phyloP scores from a whole-genome alignment of 148 eudicot genomes.

The Pharnaceum exiguum region DNA sequence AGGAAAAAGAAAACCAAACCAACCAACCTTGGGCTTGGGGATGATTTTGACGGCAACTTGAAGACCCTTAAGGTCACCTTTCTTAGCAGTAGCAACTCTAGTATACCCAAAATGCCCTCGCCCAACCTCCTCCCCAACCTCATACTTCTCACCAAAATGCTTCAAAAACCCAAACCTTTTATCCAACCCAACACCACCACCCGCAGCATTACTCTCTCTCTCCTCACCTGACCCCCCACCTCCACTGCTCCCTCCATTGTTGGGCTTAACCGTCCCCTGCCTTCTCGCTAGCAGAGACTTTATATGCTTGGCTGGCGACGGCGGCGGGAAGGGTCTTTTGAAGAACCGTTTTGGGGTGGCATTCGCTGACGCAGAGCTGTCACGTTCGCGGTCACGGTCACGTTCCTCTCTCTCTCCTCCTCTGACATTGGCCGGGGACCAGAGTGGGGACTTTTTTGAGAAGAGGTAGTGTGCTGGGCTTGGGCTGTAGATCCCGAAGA shows the following conservation, averaged over 20 bases:
- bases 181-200: conserved; percentile 39
- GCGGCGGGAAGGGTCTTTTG: conserved; percentile 65
- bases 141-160: conserved; percentile 65
- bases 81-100: conserved; percentile 61
- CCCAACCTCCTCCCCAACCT: conserved; percentile 90
- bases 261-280: conserved; percentile 68
- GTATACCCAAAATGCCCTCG: conserved; percentile 99
- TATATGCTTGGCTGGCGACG: conserved; percentile 93
- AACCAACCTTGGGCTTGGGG: conserved; percentile 69
- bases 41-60: conserved; percentile 90
- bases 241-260: conserved; percentile 24
- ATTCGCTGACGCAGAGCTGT: conserved; percentile 39
- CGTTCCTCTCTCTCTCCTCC: too few species aligned
- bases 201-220: conserved; percentile 22
- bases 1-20: background rate
- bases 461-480: conserved; percentile 72
- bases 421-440: conserved; percentile 47
- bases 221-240: conserved; percentile 38
- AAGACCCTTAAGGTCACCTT: conserved; percentile 70
- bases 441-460: conserved; percentile 70
- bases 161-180: conserved; percentile 80
- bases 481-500: conserved; percentile 67
- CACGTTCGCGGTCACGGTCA: too few species aligned
- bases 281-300: conserved; percentile 53
- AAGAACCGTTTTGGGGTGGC: conserved; percentile 63